Evolutionary conservation across 2,329 filamentous ascomycete genomes (phyloP).

Genomic region (Ascochyta clinopodiicola): DNA sequence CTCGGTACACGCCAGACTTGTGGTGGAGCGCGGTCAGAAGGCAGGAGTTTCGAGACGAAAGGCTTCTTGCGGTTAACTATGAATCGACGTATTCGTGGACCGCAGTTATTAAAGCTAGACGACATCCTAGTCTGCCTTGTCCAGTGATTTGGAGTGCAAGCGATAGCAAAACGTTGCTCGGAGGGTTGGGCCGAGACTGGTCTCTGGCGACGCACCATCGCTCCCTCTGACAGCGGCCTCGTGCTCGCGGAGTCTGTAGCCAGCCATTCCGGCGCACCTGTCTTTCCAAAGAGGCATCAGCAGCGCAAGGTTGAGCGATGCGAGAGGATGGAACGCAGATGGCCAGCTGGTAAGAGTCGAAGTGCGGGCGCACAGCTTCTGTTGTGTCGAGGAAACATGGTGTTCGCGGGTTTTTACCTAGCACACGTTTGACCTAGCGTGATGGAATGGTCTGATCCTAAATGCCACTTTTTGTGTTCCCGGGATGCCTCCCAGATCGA

Average conservation of each 20-base stretch:
- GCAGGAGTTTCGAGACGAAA: neutral
- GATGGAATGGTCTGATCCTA: conserved; percentile 5
- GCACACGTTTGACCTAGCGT: neutral
- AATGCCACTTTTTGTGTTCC: neutral
- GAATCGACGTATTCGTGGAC: neutral
- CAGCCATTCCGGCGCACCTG: conserved; percentile 9
- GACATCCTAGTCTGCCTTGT: neutral
- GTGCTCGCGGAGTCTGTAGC: conserved; percentile 7
- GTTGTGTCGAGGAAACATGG: conserved; percentile 1
- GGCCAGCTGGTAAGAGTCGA: conserved; percentile 7
- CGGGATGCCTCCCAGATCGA: conserved; percentile 5
- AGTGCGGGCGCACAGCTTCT: neutral
- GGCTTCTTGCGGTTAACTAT: neutral
- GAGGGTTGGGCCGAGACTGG: conserved; percentile 7
- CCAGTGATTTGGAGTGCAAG: neutral
- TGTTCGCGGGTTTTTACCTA: conserved; percentile 1
- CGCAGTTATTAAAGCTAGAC: neutral
- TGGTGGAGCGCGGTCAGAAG: conserved; percentile 1
- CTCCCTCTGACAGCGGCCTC: conserved; percentile 8
- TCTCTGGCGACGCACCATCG: neutral
- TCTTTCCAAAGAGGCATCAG: neutral
- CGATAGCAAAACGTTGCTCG: neutral
- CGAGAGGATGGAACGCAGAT: conserved; percentile 1
- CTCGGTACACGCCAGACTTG: neutral
- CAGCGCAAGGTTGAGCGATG: conserved; percentile 2